Conservation (phyloP, 2,329 filamentous ascomycete genomes). For the Trichoderma sp. region DNA sequence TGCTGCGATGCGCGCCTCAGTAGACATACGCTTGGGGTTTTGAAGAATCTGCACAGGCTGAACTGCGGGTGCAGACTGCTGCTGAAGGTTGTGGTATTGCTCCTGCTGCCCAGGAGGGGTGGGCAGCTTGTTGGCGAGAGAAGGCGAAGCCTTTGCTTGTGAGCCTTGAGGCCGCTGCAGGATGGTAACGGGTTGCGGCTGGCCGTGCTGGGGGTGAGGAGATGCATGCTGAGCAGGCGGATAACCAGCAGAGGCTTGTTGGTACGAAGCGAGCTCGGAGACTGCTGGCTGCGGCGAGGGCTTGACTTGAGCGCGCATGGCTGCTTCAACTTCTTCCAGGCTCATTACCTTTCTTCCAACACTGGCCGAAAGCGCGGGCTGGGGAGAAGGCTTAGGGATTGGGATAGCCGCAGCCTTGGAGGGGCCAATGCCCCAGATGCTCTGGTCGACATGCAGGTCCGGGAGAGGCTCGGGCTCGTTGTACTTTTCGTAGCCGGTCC, state of each 20-base stretch:
- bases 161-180: constrained; percentile 52
- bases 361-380: constrained; percentile 28
- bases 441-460: constrained; percentile 88
- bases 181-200: constrained; percentile 53
- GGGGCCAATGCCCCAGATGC: constrained; percentile 81
- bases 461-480: constrained; percentile 79
- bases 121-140: constrained; percentile 30
- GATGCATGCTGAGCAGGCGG: constrained; percentile 24
- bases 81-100: constrained; percentile 33
- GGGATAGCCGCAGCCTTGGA: constrained; percentile 36
- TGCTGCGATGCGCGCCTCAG: constrained; percentile 42
- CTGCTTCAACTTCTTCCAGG: constrained; percentile 92
- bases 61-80: constrained; percentile 39
- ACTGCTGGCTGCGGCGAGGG: constrained; percentile 43
- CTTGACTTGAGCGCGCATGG: constrained; percentile 72
- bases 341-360: constrained; percentile 80
- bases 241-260: constrained; percentile 29
- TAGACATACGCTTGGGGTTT: constrained; percentile 67
- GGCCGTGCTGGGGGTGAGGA: constrained; percentile 29
- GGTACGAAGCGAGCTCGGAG: constrained; percentile 33
- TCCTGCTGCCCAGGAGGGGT: constrained; percentile 25
- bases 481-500: constrained; percentile 90
- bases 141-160: constrained; percentile 40
- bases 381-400: constrained; percentile 4
- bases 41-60: constrained; percentile 75